A percentile compares a stretch with the other conserved stretches of the same genome.
Evolutionary conservation across 2,329 filamentous ascomycete species (phyloP).

Genomic region (Aureobasidium sp.): DNA sequence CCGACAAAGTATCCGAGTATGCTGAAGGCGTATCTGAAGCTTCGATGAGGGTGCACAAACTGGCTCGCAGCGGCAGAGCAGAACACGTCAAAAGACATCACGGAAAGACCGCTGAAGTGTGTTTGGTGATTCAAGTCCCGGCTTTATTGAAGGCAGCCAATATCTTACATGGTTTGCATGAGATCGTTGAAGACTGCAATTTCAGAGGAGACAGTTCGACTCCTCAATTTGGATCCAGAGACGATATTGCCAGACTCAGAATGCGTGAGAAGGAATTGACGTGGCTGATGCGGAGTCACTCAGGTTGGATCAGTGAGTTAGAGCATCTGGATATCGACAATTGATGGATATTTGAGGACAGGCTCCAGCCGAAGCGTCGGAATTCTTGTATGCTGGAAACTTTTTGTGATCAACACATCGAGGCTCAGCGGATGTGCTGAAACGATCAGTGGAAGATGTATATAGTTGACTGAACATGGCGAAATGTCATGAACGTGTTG

Average conservation of each 20-base stretch:
- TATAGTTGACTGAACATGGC: neutral
- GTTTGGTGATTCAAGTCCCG: neutral
- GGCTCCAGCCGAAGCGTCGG: neutral
- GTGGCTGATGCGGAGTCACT: neutral
- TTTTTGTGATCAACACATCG: neutral
- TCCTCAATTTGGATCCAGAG: neutral
- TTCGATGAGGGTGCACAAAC: no score
- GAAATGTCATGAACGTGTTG: neutral
- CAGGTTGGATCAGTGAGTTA: neutral
- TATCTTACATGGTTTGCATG: neutral
- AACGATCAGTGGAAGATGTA: no score
- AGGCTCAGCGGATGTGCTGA: no score
- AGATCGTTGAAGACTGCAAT: neutral
- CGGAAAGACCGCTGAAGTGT: neutral
- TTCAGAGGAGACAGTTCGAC: neutral
- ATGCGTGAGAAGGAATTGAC: neutral
- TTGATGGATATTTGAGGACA: neutral
- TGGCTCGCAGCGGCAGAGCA: no score
- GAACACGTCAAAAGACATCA: neutral
- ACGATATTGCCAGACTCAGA: neutral
- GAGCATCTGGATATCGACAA: neutral
- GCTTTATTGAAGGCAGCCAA: neutral
- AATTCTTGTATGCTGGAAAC: neutral
- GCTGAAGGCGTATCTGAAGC: neutral
- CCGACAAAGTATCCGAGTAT: neutral